Conservation (phyloP, 257 asterid species). For the Solanum etuberosum region DNA sequence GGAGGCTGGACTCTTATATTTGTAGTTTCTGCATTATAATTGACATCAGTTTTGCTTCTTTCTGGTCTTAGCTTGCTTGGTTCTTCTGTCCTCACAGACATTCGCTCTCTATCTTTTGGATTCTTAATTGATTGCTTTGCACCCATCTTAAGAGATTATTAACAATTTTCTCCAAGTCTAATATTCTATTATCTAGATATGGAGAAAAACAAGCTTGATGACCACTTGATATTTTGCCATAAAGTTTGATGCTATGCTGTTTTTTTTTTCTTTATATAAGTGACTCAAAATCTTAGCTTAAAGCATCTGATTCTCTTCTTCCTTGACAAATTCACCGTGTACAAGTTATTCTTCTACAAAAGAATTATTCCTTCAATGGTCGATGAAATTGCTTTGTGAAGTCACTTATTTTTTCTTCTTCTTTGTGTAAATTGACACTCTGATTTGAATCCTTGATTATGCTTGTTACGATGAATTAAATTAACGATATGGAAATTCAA, state of each 20-base stretch:
- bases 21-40: slow-evolving; percentile 7
- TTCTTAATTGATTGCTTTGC: slow-evolving; percentile 17
- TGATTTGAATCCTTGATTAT: neutral
- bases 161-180: neutral
- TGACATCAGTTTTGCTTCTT: neutral
- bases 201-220: neutral
- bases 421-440: neutral
- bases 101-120: neutral
- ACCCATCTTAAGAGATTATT: neutral
- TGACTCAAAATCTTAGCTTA: neutral
- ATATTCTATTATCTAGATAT: neutral
- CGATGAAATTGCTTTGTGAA: neutral
- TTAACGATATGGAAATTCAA: neutral
- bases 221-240: neutral
- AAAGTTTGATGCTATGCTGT: neutral
- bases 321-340: neutral
- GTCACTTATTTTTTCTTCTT: neutral
- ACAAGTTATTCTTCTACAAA: neutral
- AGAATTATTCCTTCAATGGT: neutral
- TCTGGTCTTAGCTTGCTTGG: slow-evolving; percentile 5
- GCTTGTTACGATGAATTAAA: neutral
- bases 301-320: neutral
- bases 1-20: slow-evolving; percentile 16
- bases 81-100: neutral
- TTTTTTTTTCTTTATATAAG: neutral